These are phyloP conservation scores for Moniliophthora roreri DNA, from an alignment of 1,284 basidiomycete genomes.

Conservation along the genomic window DNA sequence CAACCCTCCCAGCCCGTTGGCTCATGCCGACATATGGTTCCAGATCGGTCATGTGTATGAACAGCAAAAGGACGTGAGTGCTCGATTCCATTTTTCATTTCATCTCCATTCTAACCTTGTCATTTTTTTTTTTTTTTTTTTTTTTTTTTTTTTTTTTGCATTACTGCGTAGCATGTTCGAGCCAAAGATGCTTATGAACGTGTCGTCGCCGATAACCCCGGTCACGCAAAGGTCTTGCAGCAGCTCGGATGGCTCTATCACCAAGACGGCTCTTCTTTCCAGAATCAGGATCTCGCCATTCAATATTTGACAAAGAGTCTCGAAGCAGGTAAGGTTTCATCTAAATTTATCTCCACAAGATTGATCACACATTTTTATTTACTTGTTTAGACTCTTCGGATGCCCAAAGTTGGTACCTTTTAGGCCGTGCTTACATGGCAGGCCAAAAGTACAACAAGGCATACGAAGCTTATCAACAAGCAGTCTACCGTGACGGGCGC, in stretches of 20 bases:
- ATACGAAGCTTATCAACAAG: slow-evolving; percentile 99
- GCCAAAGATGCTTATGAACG: slow-evolving; percentile 97
- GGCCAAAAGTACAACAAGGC: slow-evolving; percentile 99
- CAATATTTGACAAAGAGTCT: slow-evolving; percentile 93
- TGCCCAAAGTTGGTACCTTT: slow-evolving; percentile 97
- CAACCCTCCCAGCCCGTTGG: slow-evolving; percentile 93
- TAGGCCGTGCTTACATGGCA: slow-evolving; percentile 98
- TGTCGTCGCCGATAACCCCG: slow-evolving; percentile 92
- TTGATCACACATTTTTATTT: slow-evolving; percentile 5
- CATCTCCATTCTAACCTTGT: slow-evolving; percentile 12
- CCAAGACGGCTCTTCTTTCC: slow-evolving; percentile 91
- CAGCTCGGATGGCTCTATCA: slow-evolving; percentile 98
- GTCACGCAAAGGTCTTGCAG: slow-evolving; percentile 96
- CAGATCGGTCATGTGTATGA: slow-evolving; percentile 99
- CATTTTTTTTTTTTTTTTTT: too few species aligned
- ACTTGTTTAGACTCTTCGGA: slow-evolving; percentile 80
- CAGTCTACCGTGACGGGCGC: slow-evolving; percentile 96
- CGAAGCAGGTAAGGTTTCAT: slow-evolving; percentile 72
- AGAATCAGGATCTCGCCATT: slow-evolving; percentile 94
- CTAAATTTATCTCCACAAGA: background rate
- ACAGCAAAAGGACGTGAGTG: slow-evolving; percentile 88
- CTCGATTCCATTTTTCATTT: background rate
- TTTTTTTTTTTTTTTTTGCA: too few species aligned
- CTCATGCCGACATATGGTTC: slow-evolving; percentile 99
- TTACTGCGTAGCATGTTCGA: slow-evolving; percentile 71